Evolutionary conservation across 1,284 basidiomycete genomes (phyloP).

Genomic region (Ceratobasidium sp.): DNA sequence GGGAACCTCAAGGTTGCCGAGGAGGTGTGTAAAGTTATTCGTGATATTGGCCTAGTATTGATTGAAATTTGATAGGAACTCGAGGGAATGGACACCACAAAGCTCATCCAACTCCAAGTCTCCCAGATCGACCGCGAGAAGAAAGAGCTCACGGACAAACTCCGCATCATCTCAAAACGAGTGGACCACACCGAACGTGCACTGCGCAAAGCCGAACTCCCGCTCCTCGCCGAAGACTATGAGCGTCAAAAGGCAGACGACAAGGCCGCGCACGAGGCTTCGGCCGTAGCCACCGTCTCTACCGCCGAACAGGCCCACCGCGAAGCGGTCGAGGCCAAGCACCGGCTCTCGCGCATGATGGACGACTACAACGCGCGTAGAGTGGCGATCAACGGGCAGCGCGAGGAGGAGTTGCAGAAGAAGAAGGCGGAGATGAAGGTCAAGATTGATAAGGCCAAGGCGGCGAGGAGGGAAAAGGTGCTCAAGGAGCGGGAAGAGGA

Average conservation of each 20-base stretch:
- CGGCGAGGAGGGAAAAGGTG: conserved; percentile 72
- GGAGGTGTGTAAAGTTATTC: conserved; percentile 66
- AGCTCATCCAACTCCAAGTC: conserved; percentile 92
- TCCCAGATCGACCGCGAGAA: conserved; percentile 98
- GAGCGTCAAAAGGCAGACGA: conserved; percentile 86
- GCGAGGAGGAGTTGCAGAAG: conserved; percentile 78
- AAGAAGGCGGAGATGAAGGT: conserved; percentile 70
- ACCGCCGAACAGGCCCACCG: conserved; percentile 73
- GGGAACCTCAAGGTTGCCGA: conserved; percentile 89
- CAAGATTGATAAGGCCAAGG: conserved; percentile 91
- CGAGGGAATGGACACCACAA: conserved; percentile 87
- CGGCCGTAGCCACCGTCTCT: conserved; percentile 74
- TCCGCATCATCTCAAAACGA: conserved; percentile 89
- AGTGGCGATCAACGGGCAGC: conserved; percentile 72
- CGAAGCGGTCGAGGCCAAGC: conserved; percentile 82
- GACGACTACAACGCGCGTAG: conserved; percentile 78
- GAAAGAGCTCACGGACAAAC: conserved; percentile 85
- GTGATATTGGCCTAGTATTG: not conserved
- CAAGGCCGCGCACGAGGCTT: conserved; percentile 74
- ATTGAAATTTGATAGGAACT: conserved; percentile 69
- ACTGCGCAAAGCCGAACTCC: conserved; percentile 93
- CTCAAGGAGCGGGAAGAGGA: conserved; percentile 73
- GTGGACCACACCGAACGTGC: conserved; percentile 97
- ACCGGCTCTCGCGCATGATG: conserved; percentile 80
- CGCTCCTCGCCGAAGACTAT: conserved; percentile 89